Evolutionary conservation across 2,329 filamentous ascomycete genomes (phyloP).

Genomic region (Neopestalotiopsis rosae): DNA sequence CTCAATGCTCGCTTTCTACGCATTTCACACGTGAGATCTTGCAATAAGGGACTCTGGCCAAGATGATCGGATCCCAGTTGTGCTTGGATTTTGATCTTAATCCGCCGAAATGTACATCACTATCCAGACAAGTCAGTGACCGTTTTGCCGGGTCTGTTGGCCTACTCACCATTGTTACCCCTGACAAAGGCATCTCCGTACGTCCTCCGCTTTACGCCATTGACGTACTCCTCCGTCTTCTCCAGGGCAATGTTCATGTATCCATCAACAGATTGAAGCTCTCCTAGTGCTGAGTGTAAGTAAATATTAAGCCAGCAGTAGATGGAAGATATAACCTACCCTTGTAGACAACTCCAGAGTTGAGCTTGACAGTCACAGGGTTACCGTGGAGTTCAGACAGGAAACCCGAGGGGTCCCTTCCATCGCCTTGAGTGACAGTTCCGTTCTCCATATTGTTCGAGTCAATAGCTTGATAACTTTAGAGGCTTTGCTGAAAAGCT

Average conservation of each 20-base stretch:
- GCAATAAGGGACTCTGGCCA: background rate
- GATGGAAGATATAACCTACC: conserved; percentile 56
- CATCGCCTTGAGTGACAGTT: conserved; percentile 64
- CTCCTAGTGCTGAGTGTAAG: conserved; percentile 61
- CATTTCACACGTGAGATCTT: background rate
- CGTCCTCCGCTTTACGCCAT: conserved; percentile 79
- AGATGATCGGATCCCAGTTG: background rate
- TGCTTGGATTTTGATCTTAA: conserved; percentile 35
- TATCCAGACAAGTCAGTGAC: conserved; percentile 32
- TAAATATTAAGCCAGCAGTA: background rate
- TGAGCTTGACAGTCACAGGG: conserved; percentile 94
- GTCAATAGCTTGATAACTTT: no score
- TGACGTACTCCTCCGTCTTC: conserved; percentile 90
- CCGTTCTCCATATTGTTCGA: conserved; percentile 74
- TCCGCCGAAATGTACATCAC: conserved; percentile 76
- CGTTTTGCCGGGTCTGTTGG: background rate
- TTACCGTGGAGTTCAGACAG: conserved; percentile 93
- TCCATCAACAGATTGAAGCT: conserved; percentile 94
- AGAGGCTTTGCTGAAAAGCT: no score
- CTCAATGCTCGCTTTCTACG: background rate
- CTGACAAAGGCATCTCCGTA: conserved; percentile 96
- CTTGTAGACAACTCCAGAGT: conserved; percentile 98
- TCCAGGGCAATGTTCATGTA: conserved; percentile 99
- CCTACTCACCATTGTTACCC: conserved; percentile 83
- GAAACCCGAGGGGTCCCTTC: conserved; percentile 92